phyloP scores from a whole-genome alignment of 257 asterid species.

The Lycium barbarum region DNA sequence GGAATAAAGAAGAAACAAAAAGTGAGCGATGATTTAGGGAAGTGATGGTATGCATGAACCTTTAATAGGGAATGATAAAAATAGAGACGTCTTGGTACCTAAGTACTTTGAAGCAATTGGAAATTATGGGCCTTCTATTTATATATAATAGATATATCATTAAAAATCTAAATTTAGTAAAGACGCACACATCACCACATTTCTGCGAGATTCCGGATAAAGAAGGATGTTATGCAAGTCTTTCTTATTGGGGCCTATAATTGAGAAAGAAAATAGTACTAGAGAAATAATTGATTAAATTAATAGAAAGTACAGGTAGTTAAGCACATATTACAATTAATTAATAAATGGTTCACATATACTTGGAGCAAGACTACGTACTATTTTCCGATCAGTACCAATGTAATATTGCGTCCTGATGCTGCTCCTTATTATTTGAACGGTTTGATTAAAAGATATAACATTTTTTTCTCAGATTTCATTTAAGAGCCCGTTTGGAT shows the following conservation, averaged over 20 bases:
- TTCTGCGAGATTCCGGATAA: conserved; percentile 39
- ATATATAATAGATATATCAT: not conserved
- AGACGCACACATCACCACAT: not conserved
- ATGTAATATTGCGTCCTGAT: not conserved
- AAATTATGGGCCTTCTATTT: not conserved
- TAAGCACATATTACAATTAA: not conserved
- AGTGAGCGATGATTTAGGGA: conserved; percentile 29
- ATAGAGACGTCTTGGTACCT: not conserved
- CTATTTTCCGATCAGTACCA: too few species aligned
- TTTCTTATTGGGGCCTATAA: not conserved
- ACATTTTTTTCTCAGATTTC: too few species aligned
- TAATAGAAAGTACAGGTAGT: not conserved
- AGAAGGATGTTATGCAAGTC: conserved; percentile 27
- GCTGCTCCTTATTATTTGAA: not conserved
- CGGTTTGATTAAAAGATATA: not conserved
- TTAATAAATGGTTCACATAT: not conserved
- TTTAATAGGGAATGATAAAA: not conserved
- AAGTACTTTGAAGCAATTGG: not conserved
- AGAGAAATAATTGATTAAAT: too few species aligned
- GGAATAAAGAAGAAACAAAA: conserved; percentile 23
- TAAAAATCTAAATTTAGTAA: conserved; percentile 37
- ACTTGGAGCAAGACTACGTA: not conserved
- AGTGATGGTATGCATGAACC: conserved; percentile 34
- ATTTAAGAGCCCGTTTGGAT: too few species aligned
- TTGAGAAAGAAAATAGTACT: not conserved